phyloP scores from a whole-genome alignment of 805 yeast genomes.

The Scheffersomyces lignosus region DNA sequence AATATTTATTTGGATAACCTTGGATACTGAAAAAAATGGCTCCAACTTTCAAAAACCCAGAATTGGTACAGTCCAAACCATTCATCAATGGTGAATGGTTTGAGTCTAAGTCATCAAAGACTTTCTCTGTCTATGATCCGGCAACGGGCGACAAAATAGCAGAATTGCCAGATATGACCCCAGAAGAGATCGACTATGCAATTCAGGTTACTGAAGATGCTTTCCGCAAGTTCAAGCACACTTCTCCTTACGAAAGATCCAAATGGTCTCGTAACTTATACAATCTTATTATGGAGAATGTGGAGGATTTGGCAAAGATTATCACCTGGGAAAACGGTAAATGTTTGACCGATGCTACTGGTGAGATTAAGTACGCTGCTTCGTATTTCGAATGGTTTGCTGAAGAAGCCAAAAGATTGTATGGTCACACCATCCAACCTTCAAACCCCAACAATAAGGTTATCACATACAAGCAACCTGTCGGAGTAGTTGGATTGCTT shows the following conservation, averaged over 20 bases:
- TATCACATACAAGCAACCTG: constrained; percentile 56
- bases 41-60: constrained; percentile 32
- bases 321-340: constrained; percentile 64
- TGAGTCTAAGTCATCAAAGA: constrained; percentile 35
- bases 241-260: constrained; percentile 52
- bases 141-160: constrained; percentile 38
- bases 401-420: constrained; percentile 57
- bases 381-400: constrained; percentile 46
- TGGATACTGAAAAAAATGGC: constrained; percentile 12
- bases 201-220: constrained; percentile 49
- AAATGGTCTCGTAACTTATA: constrained; percentile 50
- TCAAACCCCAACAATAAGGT: constrained; percentile 50
- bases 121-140: constrained; percentile 40
- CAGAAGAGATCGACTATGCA: constrained; percentile 44
- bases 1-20: too few species aligned
- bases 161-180: constrained; percentile 46
- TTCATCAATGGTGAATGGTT: constrained; percentile 42
- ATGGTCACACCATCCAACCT: constrained; percentile 60
- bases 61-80: constrained; percentile 31
- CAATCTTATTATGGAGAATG: constrained; percentile 53
- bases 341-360: constrained; percentile 51
- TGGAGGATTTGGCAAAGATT: constrained; percentile 57
- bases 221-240: constrained; percentile 45
- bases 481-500: constrained; percentile 63
- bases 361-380: constrained; percentile 61